Base-by-base conservation (phyloP, 495 filamentous ascomycete genomes). In the Talaromyces nanjingensis region DNA sequence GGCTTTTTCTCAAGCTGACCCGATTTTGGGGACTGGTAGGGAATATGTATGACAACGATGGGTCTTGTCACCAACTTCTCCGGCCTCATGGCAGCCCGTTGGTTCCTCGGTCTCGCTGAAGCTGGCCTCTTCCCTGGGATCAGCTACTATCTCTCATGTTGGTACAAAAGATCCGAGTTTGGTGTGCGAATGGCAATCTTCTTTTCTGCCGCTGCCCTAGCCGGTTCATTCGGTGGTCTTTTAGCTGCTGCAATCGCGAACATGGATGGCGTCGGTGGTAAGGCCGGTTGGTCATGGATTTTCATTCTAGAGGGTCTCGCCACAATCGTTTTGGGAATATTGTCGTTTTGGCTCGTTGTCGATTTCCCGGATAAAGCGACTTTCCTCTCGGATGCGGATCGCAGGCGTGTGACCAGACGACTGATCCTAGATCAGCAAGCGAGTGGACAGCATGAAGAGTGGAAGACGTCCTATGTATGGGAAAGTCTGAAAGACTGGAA, bases 91-190 rank as follows among this genome's bases (percentile, higher is more conserved):
- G 86, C 89, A 34, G 89, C 90, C 2, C 84, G 92, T 11, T 96
- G 87, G 84, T 96, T 93, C 72, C 82, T 98, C 0, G 93, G 93
- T 2, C 74, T 96, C 3, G 76, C 86, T 1, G 93, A 97, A 72
- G 92, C 92, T 16, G 93, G 92, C 11, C 79, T 96, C 0, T 93
- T 93, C 70, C 90, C 91, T 0, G 93, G 93, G 3, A 85, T 97
- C 6, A 91, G 90, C 68, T 96, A 93, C 71, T 96, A 93, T 71
- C 79, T 96, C 2, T 90, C 88, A 0, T 93, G 90, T 74, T 94
- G 91, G 86, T 96, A 96, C 70, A 90, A 85, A 70, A 85, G 92
- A 7, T 82, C 79, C 47, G 92, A 96, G 64, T 88, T 96, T 59
- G 92, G 92, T 39, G 80, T 89, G 16, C 80, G 86, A 7, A 83